phyloP scores from a whole-genome alignment of 2,329 filamentous ascomycete genomes.

The Colletotrichum simmondsii region DNA sequence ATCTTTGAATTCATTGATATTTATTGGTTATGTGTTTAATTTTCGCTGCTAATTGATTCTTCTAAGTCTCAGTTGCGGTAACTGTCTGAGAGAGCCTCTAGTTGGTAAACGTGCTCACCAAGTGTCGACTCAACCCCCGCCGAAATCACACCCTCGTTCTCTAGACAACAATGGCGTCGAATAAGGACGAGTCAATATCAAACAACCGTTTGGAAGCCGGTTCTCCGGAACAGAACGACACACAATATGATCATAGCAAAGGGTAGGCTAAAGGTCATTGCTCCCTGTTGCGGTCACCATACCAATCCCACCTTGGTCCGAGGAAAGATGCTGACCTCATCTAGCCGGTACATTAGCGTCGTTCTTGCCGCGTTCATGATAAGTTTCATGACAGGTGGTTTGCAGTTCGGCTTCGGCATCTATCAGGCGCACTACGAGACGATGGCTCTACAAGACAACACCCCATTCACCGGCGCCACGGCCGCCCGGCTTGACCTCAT shows the following conservation, averaged over 20 bases:
- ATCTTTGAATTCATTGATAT: neutral
- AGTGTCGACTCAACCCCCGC: neutral
- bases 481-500: slow-evolving; percentile 51
- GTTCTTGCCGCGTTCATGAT: neutral
- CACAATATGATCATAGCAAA: neutral
- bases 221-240: neutral
- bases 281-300: neutral
- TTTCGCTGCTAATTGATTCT: neutral
- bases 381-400: slow-evolving; percentile 43
- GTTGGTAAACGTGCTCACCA: neutral
- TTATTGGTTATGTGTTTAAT: neutral
- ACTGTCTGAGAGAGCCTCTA: no score
- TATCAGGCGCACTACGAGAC: slow-evolving; percentile 51
- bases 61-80: neutral
- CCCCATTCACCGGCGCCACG: slow-evolving; percentile 47
- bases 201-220: neutral
- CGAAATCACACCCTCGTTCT: neutral
- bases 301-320: neutral
- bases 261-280: neutral
- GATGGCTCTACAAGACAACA: slow-evolving; percentile 40
- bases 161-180: neutral
- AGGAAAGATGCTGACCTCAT: neutral
- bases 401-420: slow-evolving; percentile 51
- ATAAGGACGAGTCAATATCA: neutral
- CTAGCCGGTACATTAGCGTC: neutral